Conservation (phyloP, 495 filamentous ascomycete species). For the Hypomontagnella monticulosa region DNA sequence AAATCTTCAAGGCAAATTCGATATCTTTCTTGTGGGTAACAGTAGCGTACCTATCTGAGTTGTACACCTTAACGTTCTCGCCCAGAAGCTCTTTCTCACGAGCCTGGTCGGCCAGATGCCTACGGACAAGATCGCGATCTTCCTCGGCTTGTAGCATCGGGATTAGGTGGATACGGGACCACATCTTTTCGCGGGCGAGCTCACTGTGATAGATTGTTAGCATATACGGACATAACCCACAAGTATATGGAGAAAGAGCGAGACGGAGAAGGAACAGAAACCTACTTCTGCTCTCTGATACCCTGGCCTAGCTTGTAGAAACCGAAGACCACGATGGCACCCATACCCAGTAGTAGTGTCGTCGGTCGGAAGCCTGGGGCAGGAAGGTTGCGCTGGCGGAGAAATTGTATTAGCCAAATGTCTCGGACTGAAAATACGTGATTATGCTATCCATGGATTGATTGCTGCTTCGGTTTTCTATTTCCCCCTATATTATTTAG, state of each 20-base stretch:
- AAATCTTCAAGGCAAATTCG: not conserved
- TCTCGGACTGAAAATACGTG: not conserved
- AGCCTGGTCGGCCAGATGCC: constrained; percentile 84
- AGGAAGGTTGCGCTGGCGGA: constrained; percentile 83
- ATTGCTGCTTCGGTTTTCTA: too few relatives aligned
- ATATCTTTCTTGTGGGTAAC: not conserved
- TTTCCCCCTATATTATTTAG: not conserved
- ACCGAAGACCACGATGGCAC: constrained; percentile 82
- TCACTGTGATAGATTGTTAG: constrained; percentile 68
- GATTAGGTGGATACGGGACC: constrained; percentile 91
- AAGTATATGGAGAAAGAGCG: not conserved
- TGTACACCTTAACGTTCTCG: constrained; percentile 79
- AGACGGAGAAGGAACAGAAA: constrained; percentile 38
- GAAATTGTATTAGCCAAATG: constrained; percentile 9
- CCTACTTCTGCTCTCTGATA: constrained; percentile 87
- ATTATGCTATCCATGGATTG: too few relatives aligned
- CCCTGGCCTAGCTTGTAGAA: constrained; percentile 84
- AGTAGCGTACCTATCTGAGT: constrained; percentile 80
- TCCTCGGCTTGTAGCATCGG: constrained; percentile 94
- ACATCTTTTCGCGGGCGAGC: constrained; percentile 96
- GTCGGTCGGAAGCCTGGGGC: constrained; percentile 87
- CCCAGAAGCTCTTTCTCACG: constrained; percentile 91
- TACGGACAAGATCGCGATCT: constrained; percentile 90
- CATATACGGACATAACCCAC: too few relatives aligned
- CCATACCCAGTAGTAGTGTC: constrained; percentile 77